A percentile compares a stretch with the other conserved stretches of the same genome.
phyloP scores from a whole-genome alignment of 2,329 filamentous ascomycete genomes.

The Sporothrix euskadiensis region DNA sequence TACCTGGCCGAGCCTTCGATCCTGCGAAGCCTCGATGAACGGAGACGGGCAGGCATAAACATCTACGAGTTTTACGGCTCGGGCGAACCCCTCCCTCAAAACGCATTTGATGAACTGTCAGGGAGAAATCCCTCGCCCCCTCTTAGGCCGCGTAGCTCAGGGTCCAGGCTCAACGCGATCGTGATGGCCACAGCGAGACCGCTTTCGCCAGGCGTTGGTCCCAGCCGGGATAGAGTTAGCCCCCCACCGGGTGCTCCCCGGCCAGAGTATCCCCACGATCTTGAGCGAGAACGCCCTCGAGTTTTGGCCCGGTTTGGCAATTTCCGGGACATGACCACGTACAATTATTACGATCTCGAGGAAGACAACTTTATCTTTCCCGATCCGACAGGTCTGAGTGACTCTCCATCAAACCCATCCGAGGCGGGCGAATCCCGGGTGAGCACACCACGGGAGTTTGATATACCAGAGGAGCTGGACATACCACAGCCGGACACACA shows the following conservation, averaged over 20 bases:
- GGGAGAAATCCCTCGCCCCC: neutral
- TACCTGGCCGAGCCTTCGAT: neutral
- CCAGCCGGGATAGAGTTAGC: neutral
- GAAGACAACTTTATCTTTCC: neutral
- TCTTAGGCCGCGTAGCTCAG: neutral
- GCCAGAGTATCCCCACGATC: neutral
- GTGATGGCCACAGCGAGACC: neutral
- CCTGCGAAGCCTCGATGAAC: neutral
- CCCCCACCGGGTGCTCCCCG: neutral
- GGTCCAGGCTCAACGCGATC: neutral
- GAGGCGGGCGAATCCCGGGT: neutral
- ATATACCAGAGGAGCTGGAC: neutral
- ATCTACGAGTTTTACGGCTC: neutral
- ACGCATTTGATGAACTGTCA: neutral
- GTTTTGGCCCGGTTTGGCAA: neutral
- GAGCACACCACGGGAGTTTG: neutral
- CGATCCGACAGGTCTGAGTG: neutral
- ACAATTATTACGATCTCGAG: neutral
- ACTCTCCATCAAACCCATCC: neutral
- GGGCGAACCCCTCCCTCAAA: neutral
- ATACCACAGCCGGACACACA: neutral
- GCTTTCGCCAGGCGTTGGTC: too few species aligned
- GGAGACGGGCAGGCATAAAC: neutral
- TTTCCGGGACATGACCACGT: neutral
- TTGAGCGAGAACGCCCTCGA: neutral